phyloP scores from a whole-genome alignment of 2,329 filamentous ascomycete species.

The Claviceps purpurea region DNA sequence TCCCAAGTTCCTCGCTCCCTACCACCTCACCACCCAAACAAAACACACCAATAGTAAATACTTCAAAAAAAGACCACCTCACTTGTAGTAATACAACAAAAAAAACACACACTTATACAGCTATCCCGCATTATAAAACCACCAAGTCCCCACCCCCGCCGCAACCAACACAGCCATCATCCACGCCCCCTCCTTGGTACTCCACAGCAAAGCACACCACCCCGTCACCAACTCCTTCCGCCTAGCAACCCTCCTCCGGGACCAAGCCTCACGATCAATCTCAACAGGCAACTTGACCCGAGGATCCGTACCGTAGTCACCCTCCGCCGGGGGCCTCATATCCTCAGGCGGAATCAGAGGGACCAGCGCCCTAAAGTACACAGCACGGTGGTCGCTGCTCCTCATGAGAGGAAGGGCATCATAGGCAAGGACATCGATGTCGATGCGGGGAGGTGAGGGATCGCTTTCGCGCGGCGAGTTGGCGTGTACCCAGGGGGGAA shows the following conservation, averaged over 20 bases:
- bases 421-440: constrained; percentile 57
- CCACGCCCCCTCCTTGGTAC: constrained; percentile 36
- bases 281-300: constrained; percentile 33
- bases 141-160: constrained; percentile 32
- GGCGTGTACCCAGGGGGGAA: constrained; percentile 35
- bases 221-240: constrained; percentile 35
- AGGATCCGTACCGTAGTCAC: constrained; percentile 20
- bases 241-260: constrained; percentile 32
- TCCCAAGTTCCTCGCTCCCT: too few species aligned
- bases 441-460: constrained; percentile 18
- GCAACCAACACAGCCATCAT: constrained; percentile 29
- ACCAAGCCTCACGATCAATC: constrained; percentile 42
- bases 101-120: neutral
- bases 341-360: constrained; percentile 38
- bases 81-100: too few species aligned
- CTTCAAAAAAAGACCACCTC: too few species aligned
- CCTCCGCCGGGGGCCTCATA: constrained; percentile 20
- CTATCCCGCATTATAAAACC: constrained; percentile 17
- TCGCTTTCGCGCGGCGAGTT: constrained; percentile 15
- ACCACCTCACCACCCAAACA: too few species aligned
- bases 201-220: constrained; percentile 41
- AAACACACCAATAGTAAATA: too few species aligned
- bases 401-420: constrained; percentile 61
- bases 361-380: constrained; percentile 57
- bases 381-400: constrained; percentile 81